These are phyloP conservation scores for Magnaporthiopsis rhizophila DNA, from an alignment of 2,329 filamentous ascomycete species.

Conservation along the genomic window DNA sequence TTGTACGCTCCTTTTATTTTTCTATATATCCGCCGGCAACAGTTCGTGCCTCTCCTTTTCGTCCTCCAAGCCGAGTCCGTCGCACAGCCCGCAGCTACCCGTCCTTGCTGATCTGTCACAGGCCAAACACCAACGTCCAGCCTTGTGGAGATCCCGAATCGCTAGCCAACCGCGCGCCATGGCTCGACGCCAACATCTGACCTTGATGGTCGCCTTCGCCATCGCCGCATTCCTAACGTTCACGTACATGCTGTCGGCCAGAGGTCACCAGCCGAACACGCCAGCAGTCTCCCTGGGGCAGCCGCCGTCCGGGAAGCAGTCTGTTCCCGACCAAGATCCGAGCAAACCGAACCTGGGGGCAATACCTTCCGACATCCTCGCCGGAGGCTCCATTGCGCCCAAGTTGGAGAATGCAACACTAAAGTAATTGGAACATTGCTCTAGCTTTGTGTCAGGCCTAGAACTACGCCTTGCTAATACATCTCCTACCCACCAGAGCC, in stretches of 20 bases:
- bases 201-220: constrained; percentile 44
- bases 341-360: constrained; percentile 24
- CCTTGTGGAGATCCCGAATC: background rate
- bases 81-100: background rate
- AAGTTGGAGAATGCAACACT: constrained; percentile 76
- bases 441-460: background rate
- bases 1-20: background rate
- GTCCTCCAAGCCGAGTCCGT: background rate
- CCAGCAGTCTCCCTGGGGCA: constrained; percentile 7
- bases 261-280: constrained; percentile 1
- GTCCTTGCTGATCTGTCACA: background rate
- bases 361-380: constrained; percentile 43
- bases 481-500: constrained; percentile 29
- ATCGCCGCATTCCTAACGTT: constrained; percentile 49
- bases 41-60: background rate
- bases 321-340: constrained; percentile 13
- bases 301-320: constrained; percentile 8
- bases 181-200: constrained; percentile 46
- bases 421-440: constrained; percentile 45
- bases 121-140: background rate
- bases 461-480: background rate
- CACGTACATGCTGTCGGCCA: constrained; percentile 46
- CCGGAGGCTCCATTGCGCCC: constrained; percentile 66
- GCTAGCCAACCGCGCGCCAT: constrained; percentile 24
- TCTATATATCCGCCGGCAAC: background rate